These are phyloP conservation scores for Citeromyces matritensis DNA, from an alignment of 805 yeast genomes.

Conservation along the genomic window DNA sequence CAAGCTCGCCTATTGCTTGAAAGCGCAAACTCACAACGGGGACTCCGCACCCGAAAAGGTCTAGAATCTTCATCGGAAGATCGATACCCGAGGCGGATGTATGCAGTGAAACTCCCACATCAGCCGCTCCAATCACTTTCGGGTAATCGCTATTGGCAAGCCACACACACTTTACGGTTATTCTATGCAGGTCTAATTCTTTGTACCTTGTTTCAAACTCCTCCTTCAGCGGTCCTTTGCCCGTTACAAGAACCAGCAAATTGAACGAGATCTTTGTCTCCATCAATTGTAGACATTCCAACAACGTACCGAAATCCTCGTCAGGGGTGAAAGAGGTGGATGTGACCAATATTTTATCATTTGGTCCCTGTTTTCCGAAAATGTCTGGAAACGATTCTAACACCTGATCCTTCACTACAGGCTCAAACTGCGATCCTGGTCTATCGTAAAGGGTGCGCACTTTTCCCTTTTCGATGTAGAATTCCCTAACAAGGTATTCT, in stretches of 20 bases:
- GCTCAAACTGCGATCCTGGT: constrained; percentile 57
- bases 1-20: constrained; percentile 68
- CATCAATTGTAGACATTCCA: constrained; percentile 52
- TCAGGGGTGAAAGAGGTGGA: constrained; percentile 95
- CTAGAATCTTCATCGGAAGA: constrained; percentile 94
- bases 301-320: constrained; percentile 64
- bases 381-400: constrained; percentile 18
- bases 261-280: constrained; percentile 22
- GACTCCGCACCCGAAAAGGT: constrained; percentile 89
- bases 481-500: constrained; percentile 35
- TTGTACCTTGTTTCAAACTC: constrained; percentile 32
- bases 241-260: constrained; percentile 73
- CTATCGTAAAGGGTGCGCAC: constrained; percentile 71
- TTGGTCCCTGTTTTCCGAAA: constrained; percentile 10
- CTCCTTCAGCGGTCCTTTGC: constrained; percentile 77
- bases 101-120: constrained; percentile 82
- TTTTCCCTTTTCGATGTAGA: constrained; percentile 30
- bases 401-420: constrained; percentile 20
- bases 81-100: constrained; percentile 88
- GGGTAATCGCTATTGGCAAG: constrained; percentile 71
- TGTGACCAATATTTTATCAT: constrained; percentile 57
- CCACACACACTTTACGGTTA: constrained; percentile 61
- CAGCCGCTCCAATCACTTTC: constrained; percentile 55
- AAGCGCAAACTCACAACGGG: constrained; percentile 77
- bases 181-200: constrained; percentile 23